Evolutionary conservation across 345 rosid species (phyloP).

Genomic region (Pistacia vera): DNA sequence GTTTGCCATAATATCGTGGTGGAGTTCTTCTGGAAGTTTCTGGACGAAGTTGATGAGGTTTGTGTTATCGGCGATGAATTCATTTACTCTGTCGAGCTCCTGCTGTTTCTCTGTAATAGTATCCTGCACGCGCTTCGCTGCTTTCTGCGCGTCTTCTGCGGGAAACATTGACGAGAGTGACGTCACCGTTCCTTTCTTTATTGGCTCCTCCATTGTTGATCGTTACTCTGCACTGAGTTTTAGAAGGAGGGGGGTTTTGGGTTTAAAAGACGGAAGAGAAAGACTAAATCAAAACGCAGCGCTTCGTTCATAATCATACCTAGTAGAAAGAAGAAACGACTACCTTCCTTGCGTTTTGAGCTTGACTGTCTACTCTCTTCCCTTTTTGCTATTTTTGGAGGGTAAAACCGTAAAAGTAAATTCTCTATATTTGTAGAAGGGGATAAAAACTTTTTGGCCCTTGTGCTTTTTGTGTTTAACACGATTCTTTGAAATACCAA

Average conservation of each 20-base stretch:
- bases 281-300: too few relatives aligned
- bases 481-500: too few relatives aligned
- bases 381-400: too few relatives aligned
- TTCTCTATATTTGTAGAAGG: too few relatives aligned
- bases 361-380: too few relatives aligned
- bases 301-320: too few relatives aligned
- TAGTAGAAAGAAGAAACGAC: too few relatives aligned
- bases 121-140: slow-evolving; percentile 68
- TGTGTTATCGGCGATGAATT: slow-evolving; percentile 65
- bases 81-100: slow-evolving; percentile 53
- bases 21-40: slow-evolving; percentile 78
- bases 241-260: background rate
- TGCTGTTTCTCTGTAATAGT: slow-evolving; percentile 54
- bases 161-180: slow-evolving; percentile 71
- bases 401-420: too few relatives aligned
- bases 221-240: background rate
- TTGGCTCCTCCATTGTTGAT: slow-evolving; percentile 28
- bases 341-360: too few relatives aligned
- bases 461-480: too few relatives aligned
- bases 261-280: background rate
- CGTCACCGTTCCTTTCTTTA: slow-evolving; percentile 62
- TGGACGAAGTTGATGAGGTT: slow-evolving; percentile 61
- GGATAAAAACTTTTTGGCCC: too few relatives aligned
- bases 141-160: slow-evolving; percentile 60
- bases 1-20: slow-evolving; percentile 76